Base-by-base conservation (phyloP, 495 filamentous ascomycete genomes). In the Aspergillus sparsus region DNA sequence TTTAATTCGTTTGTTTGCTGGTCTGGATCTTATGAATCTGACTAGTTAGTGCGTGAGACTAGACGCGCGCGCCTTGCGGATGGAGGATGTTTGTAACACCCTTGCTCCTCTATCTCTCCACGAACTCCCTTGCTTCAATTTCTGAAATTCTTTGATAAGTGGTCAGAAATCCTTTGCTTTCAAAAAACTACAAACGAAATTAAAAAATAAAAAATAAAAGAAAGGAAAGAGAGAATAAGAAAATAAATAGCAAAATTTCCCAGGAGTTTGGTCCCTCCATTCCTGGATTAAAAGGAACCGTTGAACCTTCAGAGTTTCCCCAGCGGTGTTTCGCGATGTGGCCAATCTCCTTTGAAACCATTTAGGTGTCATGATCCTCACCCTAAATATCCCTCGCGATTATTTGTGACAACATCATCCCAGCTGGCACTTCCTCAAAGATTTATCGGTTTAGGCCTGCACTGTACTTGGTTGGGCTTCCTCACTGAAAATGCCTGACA, bases 401-500 rank as follows among this genome's bases (percentile, higher is more conserved):
- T 59, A 58, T 52, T 47, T 62, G 54, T 62, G 60, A 57, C 47
- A 39, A 35, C 21, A 11, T 32, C 37, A 12, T 18, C 49, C 41
- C 60, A 32, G 15, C 49, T 53, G 37, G 60, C 49, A 45, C 5
- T 41, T 36, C 55, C 44, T 54, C 36, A 18, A 36, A 18, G 39
- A 39, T 15, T 55, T 36, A 36, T 36, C 46, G 16, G 34, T 36
- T 56, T 49, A 44, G 52, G 42, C 44, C 44, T 33, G 36, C 59
- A 16, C 53, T 53, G 57, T 53, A 49, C 50, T 36, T 47, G 35
- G 57, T 65, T 61, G 65, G 60, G 65, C 50, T 60, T 55, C 53
- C 35, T 61, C 53, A 58, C 31, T 53, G 8, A 60, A 54, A 55
- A 79, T 81, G 78, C 77, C 75, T 50, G 66, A 72, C 60, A 63